These are phyloP conservation scores for Rhodotorula sp. DNA, from an alignment of 1,284 basidiomycete species.

Conservation along the genomic window DNA sequence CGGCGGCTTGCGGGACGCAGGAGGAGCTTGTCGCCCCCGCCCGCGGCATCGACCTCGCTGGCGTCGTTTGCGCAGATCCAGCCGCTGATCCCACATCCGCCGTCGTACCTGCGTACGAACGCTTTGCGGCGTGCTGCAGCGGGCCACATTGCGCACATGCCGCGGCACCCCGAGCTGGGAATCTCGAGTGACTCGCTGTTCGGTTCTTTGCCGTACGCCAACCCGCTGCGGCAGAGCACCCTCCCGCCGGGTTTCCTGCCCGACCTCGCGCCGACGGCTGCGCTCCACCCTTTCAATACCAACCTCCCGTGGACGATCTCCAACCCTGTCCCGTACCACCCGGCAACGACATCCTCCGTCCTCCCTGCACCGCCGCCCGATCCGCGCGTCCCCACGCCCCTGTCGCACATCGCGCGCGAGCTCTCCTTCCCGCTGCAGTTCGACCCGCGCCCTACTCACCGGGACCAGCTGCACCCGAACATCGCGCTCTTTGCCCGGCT, in stretches of 20 bases:
- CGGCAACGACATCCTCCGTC: conserved; percentile 22
- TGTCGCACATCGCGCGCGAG: conserved; percentile 19
- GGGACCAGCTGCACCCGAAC: conserved; percentile 27
- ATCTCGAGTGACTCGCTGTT: conserved; percentile 44
- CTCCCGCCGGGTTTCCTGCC: conserved; percentile 45
- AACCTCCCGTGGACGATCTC: conserved; percentile 43
- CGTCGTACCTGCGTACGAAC: conserved; percentile 22
- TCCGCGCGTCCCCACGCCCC: conserved; percentile 30
- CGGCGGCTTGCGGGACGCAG: neutral
- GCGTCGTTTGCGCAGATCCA: conserved; percentile 21
- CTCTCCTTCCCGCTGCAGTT: conserved; percentile 28
- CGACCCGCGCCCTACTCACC: conserved; percentile 9
- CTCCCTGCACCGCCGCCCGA: conserved; percentile 39
- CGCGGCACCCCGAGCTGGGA: conserved; percentile 24
- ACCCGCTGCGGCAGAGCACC: conserved; percentile 34
- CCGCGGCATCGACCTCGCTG: conserved; percentile 21
- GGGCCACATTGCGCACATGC: conserved; percentile 15
- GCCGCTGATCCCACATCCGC: conserved; percentile 27
- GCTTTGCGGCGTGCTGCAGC: conserved; percentile 34
- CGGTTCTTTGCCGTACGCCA: conserved; percentile 39
- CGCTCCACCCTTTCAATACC: conserved; percentile 46
- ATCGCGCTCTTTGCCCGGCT: conserved; percentile 43
- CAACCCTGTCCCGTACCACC: conserved; percentile 41
- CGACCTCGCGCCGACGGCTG: conserved; percentile 28
- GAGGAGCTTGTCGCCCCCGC: conserved; percentile 31